Evolutionary conservation across 805 yeast species (phyloP), one percentile per base, ranked within the genome.

Genomic region (Starmerella stellata): DNA sequence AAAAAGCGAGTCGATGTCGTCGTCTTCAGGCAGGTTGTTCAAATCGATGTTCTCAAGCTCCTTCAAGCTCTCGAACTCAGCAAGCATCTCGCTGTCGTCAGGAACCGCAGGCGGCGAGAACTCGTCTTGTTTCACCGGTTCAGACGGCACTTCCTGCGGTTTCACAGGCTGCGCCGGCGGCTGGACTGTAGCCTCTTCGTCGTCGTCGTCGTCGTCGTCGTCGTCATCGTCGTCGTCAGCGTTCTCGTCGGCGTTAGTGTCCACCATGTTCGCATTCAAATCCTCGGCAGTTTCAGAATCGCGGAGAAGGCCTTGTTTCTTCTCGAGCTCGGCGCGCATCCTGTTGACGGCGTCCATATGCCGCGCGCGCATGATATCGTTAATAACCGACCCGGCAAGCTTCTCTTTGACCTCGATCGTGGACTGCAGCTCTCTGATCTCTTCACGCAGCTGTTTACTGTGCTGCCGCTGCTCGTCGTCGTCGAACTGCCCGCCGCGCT

Each of bases 291-390:
- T 54, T 7, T 41, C 54, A 2, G 49, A 52, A 21, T 52, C 52
- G 46, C 59, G 62, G 49, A 83, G 62, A 50, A 77, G 82, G 43
- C 75, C 65, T 58, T 69, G 70, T 62, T 87, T 90, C 52, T 74
- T 66, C 39, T 82, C 94, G 43, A 82, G 66, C 50, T 87, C 94
- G 39, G 75, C 74, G 56, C 74, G 75, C 52, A 90, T 66, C 44
- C 85, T 75, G 41, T 68, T 69, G 37, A 81, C 78, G 37, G 78
- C 83, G 46, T 78, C 90, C 50, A 75, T 67, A 55, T 85, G 79
- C 60, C 95, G 75, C 57, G 76, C 78, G 52, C 76, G 74, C 72
- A 90, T 68, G 60, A 87, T 76, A 49, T 87, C 85, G 53, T 82
- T 82, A 36, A 74, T 67, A 3, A 74, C 65, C 15, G 85, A 83